phyloP scores from a whole-genome alignment of 345 rosid species.

The Diplotaxis tenuifolia region DNA sequence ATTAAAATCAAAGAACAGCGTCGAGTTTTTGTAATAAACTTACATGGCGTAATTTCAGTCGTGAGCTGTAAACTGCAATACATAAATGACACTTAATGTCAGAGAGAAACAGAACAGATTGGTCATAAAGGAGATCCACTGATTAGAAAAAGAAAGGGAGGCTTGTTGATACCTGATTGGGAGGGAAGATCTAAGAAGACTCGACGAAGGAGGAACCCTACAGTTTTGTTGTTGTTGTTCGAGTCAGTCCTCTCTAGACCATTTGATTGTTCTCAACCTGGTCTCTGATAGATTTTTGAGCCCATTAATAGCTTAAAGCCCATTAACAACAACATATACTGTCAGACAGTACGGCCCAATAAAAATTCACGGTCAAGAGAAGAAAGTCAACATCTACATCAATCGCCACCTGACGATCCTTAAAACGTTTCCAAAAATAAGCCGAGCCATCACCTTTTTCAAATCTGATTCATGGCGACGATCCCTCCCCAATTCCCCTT shows the following conservation, averaged over 20 bases:
- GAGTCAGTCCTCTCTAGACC: constrained; percentile 18
- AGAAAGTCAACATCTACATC: constrained; percentile 5
- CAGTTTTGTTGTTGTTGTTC: constrained; percentile 11
- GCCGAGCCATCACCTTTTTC: background rate
- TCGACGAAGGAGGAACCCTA: constrained; percentile 23
- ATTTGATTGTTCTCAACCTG: background rate
- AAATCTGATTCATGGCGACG: constrained; percentile 33
- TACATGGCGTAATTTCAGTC: constrained; percentile 30
- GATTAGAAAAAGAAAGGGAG: background rate
- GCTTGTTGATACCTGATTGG: constrained; percentile 18
- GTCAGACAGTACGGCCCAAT: constrained; percentile 13
- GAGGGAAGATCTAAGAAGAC: constrained; percentile 33
- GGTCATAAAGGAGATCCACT: background rate
- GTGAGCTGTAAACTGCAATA: constrained; percentile 18
- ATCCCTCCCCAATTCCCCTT: constrained; percentile 40
- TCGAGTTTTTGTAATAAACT: constrained; percentile 7
- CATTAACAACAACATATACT: background rate
- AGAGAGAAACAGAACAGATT: constrained; percentile 3
- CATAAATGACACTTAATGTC: background rate
- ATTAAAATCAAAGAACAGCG: background rate
- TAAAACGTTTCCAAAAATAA: background rate
- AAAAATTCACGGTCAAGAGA: constrained; percentile 7
- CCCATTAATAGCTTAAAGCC: background rate
- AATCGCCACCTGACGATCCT: constrained; percentile 11
- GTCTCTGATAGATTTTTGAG: background rate